phyloP scores from a whole-genome alignment of 2,329 filamentous ascomycete genomes.

The Cercospora sp. region DNA sequence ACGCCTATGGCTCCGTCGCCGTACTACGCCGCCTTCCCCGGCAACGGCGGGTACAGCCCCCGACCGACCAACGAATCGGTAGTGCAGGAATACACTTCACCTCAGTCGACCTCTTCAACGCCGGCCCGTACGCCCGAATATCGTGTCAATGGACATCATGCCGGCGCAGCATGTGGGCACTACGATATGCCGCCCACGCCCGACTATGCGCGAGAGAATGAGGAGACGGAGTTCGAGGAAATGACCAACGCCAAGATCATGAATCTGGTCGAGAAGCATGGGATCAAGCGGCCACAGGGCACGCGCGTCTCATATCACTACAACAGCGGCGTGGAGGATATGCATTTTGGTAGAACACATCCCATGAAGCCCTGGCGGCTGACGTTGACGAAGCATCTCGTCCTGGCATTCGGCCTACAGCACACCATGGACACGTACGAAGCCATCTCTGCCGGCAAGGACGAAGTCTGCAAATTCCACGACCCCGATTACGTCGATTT shows the following conservation, averaged over 20 bases:
- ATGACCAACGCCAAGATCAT: constrained; percentile 56
- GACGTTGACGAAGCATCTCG: constrained; percentile 90
- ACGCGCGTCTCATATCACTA: constrained; percentile 94
- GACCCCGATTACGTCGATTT: constrained; percentile 89
- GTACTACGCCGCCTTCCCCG: constrained; percentile 6
- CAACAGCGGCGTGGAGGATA: constrained; percentile 90
- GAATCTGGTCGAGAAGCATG: constrained; percentile 57
- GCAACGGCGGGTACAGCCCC: constrained; percentile 7
- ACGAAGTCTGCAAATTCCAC: constrained; percentile 86
- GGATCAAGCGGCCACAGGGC: constrained; percentile 76
- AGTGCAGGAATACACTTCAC: constrained; percentile 14
- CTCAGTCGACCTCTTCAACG: constrained; percentile 1
- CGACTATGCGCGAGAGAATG: constrained; percentile 53
- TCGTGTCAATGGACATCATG: constrained; percentile 1
- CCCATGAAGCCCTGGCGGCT: constrained; percentile 99
- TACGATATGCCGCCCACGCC: constrained; percentile 35
- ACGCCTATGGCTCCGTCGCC: constrained; percentile 7
- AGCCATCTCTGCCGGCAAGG: constrained; percentile 77
- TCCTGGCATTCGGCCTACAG: constrained; percentile 92
- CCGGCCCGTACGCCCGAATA: constrained; percentile 5
- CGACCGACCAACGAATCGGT: constrained; percentile 9
- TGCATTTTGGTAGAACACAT: constrained; percentile 95
- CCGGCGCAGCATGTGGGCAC: constrained; percentile 2
- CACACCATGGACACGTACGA: constrained; percentile 95
- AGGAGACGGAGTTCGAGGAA: constrained; percentile 34